Evolutionary conservation across 805 yeast species (phyloP).

Genomic region (Ogataea nitratoaversa): DNA sequence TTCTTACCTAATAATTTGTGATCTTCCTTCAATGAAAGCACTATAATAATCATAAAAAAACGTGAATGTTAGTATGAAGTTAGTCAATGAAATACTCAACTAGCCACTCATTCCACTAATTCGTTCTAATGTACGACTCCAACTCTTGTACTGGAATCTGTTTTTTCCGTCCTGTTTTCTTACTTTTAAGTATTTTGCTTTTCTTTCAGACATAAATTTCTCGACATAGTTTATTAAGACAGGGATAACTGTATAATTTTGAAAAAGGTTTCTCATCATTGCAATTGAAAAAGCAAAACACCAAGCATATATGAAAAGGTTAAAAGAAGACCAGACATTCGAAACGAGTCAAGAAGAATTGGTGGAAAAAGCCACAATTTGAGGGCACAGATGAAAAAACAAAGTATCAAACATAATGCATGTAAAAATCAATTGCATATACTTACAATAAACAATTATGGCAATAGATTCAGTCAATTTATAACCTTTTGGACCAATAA

Average conservation of each 20-base stretch:
- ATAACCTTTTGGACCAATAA: slow-evolving; percentile 66
- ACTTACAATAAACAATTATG: slow-evolving; percentile 47
- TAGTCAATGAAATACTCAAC: neutral
- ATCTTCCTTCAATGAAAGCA: slow-evolving; percentile 42
- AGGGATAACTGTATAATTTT: slow-evolving; percentile 72
- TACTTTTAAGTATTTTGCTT: neutral
- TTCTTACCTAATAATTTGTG: slow-evolving; percentile 54
- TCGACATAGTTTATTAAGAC: slow-evolving; percentile 79
- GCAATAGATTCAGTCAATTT: slow-evolving; percentile 70
- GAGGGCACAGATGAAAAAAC: neutral
- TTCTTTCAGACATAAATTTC: slow-evolving; percentile 49
- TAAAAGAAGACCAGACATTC: slow-evolving; percentile 1
- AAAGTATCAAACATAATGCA: neutral
- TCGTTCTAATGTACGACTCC: too few species aligned
- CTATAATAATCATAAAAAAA: slow-evolving; percentile 31
- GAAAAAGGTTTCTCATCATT: slow-evolving; percentile 55
- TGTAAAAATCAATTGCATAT: neutral
- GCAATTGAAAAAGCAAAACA: slow-evolving; percentile 6
- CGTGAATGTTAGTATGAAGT: slow-evolving; percentile 16
- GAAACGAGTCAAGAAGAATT: neutral
- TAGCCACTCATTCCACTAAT: neutral
- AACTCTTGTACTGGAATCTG: too few species aligned
- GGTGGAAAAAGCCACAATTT: neutral
- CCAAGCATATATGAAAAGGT: too few species aligned
- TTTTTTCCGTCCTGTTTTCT: too few species aligned